Percentiles rank a stretch among this genome's conserved stretches.
phyloP scores from a whole-genome alignment of 352 stramenopile genomes.

The Phytophthora foliorum region DNA sequence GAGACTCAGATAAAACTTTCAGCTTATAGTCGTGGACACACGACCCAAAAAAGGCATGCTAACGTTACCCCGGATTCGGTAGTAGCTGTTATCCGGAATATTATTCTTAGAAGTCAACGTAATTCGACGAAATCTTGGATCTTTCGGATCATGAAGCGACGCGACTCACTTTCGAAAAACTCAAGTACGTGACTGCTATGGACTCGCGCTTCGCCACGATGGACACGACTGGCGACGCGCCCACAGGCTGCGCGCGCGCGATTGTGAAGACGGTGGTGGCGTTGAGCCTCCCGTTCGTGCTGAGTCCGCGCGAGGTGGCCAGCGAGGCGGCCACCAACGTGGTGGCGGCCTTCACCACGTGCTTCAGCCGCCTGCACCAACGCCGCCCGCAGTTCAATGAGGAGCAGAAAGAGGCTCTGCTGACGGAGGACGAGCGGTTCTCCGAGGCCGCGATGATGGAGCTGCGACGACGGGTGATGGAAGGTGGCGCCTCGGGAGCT shows the following conservation, averaged over 20 bases:
- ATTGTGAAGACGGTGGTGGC: slow-evolving; percentile 37
- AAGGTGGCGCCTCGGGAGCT: slow-evolving; percentile 35
- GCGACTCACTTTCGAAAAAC: slow-evolving; percentile 31
- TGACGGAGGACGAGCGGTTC: slow-evolving; percentile 59
- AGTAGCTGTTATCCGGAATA: too few relatives aligned
- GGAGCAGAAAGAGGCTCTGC: slow-evolving; percentile 74
- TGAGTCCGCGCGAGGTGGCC: slow-evolving; percentile 44
- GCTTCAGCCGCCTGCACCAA: slow-evolving; percentile 56
- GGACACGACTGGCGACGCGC: slow-evolving; percentile 24
- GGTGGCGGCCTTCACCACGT: slow-evolving; percentile 39
- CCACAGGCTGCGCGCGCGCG: slow-evolving; percentile 30
- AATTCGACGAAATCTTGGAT: slow-evolving; percentile 33
- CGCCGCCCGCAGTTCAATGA: slow-evolving; percentile 73
- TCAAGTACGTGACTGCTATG: slow-evolving; percentile 17
- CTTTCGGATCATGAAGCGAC: slow-evolving; percentile 30
- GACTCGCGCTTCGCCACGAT: slow-evolving; percentile 50
- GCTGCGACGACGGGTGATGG: slow-evolving; percentile 72
- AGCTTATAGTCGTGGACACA: too few relatives aligned
- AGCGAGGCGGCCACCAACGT: slow-evolving; percentile 41
- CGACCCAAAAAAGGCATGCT: too few relatives aligned
- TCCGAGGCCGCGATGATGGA: slow-evolving; percentile 75
- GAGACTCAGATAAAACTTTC: too few relatives aligned
- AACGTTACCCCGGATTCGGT: too few relatives aligned
- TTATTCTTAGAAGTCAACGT: too few relatives aligned
- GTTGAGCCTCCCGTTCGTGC: slow-evolving; percentile 38